Conservation (phyloP, 2,329 filamentous ascomycete species). For the Neopestalotiopsis clavispora region DNA sequence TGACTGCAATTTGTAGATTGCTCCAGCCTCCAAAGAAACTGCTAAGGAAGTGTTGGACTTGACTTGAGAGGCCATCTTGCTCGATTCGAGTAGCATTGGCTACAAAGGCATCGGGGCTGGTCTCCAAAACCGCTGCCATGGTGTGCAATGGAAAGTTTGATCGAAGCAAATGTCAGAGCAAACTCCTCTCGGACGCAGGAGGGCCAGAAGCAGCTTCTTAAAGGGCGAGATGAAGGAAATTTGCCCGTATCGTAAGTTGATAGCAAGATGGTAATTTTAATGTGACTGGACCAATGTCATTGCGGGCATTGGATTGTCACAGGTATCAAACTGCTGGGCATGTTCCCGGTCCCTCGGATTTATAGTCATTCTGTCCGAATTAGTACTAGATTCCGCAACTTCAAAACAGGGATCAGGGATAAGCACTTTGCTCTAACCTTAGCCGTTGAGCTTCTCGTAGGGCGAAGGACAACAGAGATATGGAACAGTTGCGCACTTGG, state of each 20-base stretch:
- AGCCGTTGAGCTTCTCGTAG: not conserved
- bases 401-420: not conserved
- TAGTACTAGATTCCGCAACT: not conserved
- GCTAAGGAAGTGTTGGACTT: not conserved
- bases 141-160: not conserved
- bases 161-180: not conserved
- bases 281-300: not conserved
- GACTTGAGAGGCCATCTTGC: not conserved
- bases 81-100: not conserved
- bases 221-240: not conserved
- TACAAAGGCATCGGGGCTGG: not conserved
- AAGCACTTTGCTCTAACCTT: not conserved
- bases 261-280: not conserved
- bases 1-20: conserved; percentile 7
- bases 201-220: not conserved
- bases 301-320: not conserved
- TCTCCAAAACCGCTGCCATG: not conserved
- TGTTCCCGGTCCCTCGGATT: not conserved
- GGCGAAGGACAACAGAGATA: not conserved
- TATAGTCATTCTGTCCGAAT: not conserved
- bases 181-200: not conserved
- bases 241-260: not conserved
- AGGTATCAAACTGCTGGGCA: not conserved
- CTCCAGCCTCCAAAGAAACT: not conserved
- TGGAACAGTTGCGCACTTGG: not conserved